Evolutionary conservation across 495 filamentous ascomycete species (phyloP), one percentile per base, ranked within the genome.

Genomic region (Corynascus novoguineensis): DNA sequence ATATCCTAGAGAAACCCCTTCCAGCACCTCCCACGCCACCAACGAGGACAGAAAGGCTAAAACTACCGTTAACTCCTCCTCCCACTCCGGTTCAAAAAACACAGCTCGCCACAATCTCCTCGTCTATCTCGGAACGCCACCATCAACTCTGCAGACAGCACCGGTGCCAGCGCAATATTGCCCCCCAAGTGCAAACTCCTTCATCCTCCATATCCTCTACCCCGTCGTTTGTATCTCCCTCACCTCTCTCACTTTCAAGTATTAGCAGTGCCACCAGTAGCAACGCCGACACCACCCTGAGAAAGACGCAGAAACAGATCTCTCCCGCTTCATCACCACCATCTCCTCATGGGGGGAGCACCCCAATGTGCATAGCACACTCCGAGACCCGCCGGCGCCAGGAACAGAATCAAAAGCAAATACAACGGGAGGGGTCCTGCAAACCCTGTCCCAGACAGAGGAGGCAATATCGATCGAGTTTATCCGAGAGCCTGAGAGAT

Each of bases 71-170:
- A n/a, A 15, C 17, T 40, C 17, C 17, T n/a, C 35, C 14, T n/a
- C 35, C 35, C 4, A n/a, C 6, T n/a, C n/a, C n/a, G n/a, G n/a
- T n/a, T n/a, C n/a, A n/a, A 15, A 12, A 38, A n/a, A 12, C 35
- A 6, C 35, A n/a, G 35, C 35, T 4, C 35, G 10, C 10, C 35
- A n/a, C 35, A 4, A 38, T 4, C 17, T 14, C 15, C 25, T 15
- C 4, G 1, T 47, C 32, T 42, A 55, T 47, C 53, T 11, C 42
- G 1, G 19, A 12, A 2, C 42, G 42, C 31, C 53, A 46, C 24
- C 44, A 27, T 12, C 53, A 55, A 19, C 53, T 47, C 12, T 48
- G 48, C 53, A 34, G 14, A 1, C 50, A 42, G 6, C 44, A n/a
- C 8, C 52, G 21, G 21, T 21, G 34, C 7, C 4, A 28, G 5